Evolutionary conservation across 208 protist species (phyloP), one percentile per base, ranked within the genome.

Genomic region (Herpetomonas tarakana): DNA sequence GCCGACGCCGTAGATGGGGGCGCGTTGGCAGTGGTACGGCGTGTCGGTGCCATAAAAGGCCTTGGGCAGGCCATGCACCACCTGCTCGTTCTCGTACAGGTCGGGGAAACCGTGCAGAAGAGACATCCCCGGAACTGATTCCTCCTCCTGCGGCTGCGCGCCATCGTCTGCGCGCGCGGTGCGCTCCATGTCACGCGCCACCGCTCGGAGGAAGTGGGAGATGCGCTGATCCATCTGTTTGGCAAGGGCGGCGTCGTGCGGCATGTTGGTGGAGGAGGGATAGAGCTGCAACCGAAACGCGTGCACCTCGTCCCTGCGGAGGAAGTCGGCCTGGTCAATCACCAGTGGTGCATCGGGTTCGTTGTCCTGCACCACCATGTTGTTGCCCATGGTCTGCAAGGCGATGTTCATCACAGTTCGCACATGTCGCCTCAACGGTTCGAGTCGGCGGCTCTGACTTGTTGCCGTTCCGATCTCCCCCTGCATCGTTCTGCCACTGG

Each of bases 1-100:
- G 26, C 38, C 53, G 12, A 69, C 35, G 45, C 18, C 58, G 52
- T 80, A 80, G 6, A 74, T 55, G 16, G 74, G 68, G 1, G 68
- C 74, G 19, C 39, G 58, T 22, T 68, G 60, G 44, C 74, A 80
- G 61, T 80, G 74, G 25, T 71, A 71, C 26, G 55, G 53, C 22
- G 54, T n/a, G 21, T 60, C 3, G 12, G 54, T 44, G 60, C 74
- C 53, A 61, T 76, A 76, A 7, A 27, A 29, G 6, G 46, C 41
- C 11, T 52, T 56, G 0, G 68, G 74, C 62, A 76, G 46, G 0
- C 59, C 57, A 18, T 59, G 51, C 2, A 54, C 38, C 18, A 65
- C 53, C 18, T 2, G 24, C 26, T 22, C 2, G n/a, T 18, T 4
- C 24, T 25, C 22, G 35, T 41, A 14, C 6, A 14, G 35, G 35